Base-by-base conservation (phyloP, 306 rosid genomes). In the Fagus crenata region DNA sequence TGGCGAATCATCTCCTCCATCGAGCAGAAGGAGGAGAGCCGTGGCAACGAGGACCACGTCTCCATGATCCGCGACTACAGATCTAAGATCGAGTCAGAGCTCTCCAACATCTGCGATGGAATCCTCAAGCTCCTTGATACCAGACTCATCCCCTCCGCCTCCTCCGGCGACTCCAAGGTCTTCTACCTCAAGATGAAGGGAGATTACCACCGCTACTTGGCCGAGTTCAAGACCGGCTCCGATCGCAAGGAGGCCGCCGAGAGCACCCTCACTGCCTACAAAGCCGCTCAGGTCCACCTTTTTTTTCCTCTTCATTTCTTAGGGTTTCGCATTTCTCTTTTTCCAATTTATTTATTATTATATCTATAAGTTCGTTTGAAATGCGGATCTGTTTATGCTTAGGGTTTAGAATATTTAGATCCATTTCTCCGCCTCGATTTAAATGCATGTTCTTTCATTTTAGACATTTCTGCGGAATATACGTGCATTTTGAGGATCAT, bases 1-100 rank as follows among this genome's bases (percentile, higher is more conserved):
- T 96, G 99, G 99, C 89, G 99, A 5, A 96, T 96, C 75, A 96
- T 96, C 41, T 96, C 99, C 65, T 96, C 99, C 11, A 96, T 96
- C 79, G 99, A 96, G 86, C 99, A 96, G 89, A 96, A 92, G 88
- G 99, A 96, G 84, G 99, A 96, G 93, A 96, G 99, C 89, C 98
- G 97, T 69, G 99, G 99, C 54, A 92, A 96, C 88, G 98, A 96
- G 82, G 98, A 96, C 73, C 98, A 92, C 58, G 99, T 95, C 8
- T 0, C 89, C 39, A 60, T 89, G 79, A 95, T 95, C 92, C 93
- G 97, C 14, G 96, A 91, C 77, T 96, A 96, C 90, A 86, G 99
- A 84, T 92, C 98, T 72, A 96, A 96, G 94, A 96, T 96, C 87
- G 99, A 96, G 89, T 11, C 73, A 1, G 98, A 96, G 85, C 98